Conservation (phyloP, 129 eudicot genomes). For the Solidago caesia region DNA sequence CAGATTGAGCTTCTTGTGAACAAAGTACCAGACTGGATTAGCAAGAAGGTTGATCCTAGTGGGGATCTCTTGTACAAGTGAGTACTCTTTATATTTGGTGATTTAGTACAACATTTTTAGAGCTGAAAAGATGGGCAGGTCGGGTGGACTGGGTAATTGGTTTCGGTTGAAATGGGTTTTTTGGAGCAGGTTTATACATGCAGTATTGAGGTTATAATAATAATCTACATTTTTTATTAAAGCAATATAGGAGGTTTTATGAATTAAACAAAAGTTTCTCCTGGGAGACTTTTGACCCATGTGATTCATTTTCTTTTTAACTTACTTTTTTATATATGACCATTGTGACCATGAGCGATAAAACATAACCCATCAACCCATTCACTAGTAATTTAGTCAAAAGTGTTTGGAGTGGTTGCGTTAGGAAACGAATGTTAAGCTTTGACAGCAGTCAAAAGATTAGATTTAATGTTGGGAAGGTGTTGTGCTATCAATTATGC, state of each 20-base stretch:
- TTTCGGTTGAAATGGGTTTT: background rate
- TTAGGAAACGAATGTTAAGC: background rate
- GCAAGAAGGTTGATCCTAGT: slow-evolving; percentile 50
- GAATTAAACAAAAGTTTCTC: background rate
- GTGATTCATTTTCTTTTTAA: background rate
- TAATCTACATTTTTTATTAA: background rate
- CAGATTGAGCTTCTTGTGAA: slow-evolving; percentile 58
- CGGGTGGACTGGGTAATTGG: background rate
- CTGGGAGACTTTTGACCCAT: background rate
- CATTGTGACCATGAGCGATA: background rate
- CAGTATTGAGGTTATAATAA: background rate
- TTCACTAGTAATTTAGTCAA: background rate
- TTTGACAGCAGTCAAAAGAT: background rate
- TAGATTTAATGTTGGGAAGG: background rate
- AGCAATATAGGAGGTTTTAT: background rate
- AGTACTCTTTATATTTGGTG: slow-evolving; percentile 24
- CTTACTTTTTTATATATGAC: background rate
- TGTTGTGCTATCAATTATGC: background rate
- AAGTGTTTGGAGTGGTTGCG: background rate
- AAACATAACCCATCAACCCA: background rate
- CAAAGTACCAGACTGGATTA: slow-evolving; percentile 74
- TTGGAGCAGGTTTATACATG: background rate
- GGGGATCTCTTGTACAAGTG: slow-evolving; percentile 69
- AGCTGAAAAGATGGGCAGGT: background rate
- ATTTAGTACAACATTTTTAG: background rate